Evolutionary conservation across 179 eudicot genomes (phyloP).

Genomic region (Silene noctiflora): DNA sequence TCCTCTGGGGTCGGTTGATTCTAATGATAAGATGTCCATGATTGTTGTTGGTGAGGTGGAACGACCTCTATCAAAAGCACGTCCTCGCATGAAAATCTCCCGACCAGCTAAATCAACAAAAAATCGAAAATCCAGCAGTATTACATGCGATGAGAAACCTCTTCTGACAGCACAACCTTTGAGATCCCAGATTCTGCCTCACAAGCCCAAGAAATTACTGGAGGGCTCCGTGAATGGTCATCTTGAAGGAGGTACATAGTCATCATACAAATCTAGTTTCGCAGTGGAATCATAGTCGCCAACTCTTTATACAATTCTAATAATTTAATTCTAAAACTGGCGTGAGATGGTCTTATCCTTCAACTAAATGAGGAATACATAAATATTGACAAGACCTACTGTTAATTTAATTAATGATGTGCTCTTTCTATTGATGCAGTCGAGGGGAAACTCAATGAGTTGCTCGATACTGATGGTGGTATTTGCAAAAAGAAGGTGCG

Average conservation of each 20-base stretch:
- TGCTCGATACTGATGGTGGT: constrained; percentile 83
- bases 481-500: constrained; percentile 87
- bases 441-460: constrained; percentile 81
- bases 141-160: constrained; percentile 34
- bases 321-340: not conserved
- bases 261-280: not conserved
- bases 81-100: constrained; percentile 42
- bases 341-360: not conserved
- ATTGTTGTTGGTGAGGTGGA: constrained; percentile 28
- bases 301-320: not conserved
- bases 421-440: constrained; percentile 47
- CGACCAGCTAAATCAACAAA: constrained; percentile 47
- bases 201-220: constrained; percentile 49
- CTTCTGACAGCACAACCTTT: constrained; percentile 27
- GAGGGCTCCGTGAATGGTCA: constrained; percentile 50
- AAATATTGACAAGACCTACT: not conserved
- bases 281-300: not conserved
- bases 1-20: constrained; percentile 31
- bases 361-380: not conserved
- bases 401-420: not conserved
- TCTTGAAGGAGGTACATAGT: constrained; percentile 65
- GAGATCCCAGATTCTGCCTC: constrained; percentile 35
- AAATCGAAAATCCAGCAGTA: constrained; percentile 42
- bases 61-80: constrained; percentile 28
- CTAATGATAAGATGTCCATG: constrained; percentile 39